These are phyloP conservation scores for Phallus indusiatus DNA, from an alignment of 768 basidiomycete genomes.

Conservation along the genomic window DNA sequence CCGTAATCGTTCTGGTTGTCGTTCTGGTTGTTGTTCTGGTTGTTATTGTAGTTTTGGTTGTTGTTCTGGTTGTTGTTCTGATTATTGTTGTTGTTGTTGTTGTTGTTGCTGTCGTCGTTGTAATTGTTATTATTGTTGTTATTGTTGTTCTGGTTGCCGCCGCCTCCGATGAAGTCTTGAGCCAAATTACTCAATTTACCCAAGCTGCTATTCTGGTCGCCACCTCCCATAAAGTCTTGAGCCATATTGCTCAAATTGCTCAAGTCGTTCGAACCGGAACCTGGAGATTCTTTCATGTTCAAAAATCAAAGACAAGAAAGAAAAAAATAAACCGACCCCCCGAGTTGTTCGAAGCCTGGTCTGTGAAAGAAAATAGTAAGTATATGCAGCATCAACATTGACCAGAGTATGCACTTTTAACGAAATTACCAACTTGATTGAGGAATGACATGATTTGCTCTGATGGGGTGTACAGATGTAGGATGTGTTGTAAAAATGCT, in stretches of 20 bases:
- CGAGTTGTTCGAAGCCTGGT: not conserved
- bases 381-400: not conserved
- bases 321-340: not conserved
- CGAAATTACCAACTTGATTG: not conserved
- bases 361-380: not conserved
- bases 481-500: not conserved
- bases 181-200: too few relatives aligned
- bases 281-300: too few relatives aligned
- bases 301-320: too few relatives aligned
- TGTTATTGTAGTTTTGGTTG: not conserved
- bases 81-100: not conserved
- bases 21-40: not conserved
- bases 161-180: too few relatives aligned
- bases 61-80: not conserved
- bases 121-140: not conserved
- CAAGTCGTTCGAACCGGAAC: too few relatives aligned
- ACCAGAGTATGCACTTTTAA: not conserved
- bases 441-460: not conserved
- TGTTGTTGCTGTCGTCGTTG: not conserved
- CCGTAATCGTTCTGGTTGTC: conserved; percentile 1
- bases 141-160: not conserved
- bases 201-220: not conserved
- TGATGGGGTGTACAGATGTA: not conserved
- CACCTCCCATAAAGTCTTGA: too few relatives aligned
- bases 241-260: too few relatives aligned